Evolutionary conservation across 2,329 filamentous ascomycete genomes (phyloP).

Genomic region (Teratosphaeria epicoccoides): DNA sequence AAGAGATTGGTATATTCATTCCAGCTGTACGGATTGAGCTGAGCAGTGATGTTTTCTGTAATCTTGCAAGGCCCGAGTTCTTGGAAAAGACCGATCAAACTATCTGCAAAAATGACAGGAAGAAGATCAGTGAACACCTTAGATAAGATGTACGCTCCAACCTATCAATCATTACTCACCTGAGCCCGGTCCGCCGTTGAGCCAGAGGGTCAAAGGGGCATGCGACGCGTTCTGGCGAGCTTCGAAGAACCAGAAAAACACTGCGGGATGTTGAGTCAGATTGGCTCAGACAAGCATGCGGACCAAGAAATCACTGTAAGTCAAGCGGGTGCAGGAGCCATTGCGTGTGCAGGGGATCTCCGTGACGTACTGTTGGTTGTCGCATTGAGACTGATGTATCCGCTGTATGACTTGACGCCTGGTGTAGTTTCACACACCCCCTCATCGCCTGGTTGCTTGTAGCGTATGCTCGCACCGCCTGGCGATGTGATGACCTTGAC

Average conservation of each 20-base stretch:
- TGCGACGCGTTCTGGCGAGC: slow-evolving; percentile 40
- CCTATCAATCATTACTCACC: too few species aligned
- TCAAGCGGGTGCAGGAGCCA: not conserved
- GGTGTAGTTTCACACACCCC: slow-evolving; percentile 47
- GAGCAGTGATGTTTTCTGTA: slow-evolving; percentile 34
- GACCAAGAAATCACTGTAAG: not conserved
- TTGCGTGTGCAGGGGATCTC: too few species aligned
- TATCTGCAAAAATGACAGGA: too few species aligned
- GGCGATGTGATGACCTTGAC: slow-evolving; percentile 6
- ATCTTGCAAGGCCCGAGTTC: slow-evolving; percentile 47
- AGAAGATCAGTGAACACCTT: too few species aligned
- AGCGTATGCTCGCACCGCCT: not conserved
- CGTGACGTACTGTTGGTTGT: slow-evolving; percentile 4
- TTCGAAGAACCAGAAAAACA: slow-evolving; percentile 54
- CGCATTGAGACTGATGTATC: slow-evolving; percentile 45
- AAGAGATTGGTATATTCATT: slow-evolving; percentile 46
- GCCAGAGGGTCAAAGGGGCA: slow-evolving; percentile 48
- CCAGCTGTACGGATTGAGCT: slow-evolving; percentile 50
- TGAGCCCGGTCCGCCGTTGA: slow-evolving; percentile 49
- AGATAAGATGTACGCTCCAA: too few species aligned
- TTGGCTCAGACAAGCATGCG: not conserved
- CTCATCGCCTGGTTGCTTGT: not conserved
- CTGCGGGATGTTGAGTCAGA: slow-evolving; percentile 17
- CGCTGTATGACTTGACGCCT: slow-evolving; percentile 47
- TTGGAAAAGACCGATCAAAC: slow-evolving; percentile 37